Base-by-base conservation (phyloP, 2,329 filamentous ascomycete species). In the Fusarium udum region DNA sequence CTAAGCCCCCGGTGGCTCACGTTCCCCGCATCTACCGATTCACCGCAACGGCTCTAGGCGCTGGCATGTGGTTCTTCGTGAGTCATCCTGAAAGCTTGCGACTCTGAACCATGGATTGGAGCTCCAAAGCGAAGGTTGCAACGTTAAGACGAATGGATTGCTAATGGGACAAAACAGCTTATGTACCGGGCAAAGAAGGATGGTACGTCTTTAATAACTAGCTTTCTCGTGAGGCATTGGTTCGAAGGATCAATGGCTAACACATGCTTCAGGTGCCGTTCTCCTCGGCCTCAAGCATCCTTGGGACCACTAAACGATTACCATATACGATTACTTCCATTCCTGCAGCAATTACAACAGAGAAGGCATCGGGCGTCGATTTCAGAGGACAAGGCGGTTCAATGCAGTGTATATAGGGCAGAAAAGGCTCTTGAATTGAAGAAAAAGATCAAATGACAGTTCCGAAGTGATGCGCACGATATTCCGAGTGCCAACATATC, bases 11-110 rank as follows among this genome's bases (percentile, higher is more conserved):
- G 3, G 79, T 83, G 77, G 85, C 87, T 73, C 86, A 87, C 75
- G 87, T 88, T 71, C 84, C 85, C 43, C 82, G 83, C 57, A 81
- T 97, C 75, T 97, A 98, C 87, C 91, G 94, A 81, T 92, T 95
- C 83, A 89, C 92, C 66, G 95, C 93, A 52, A 98, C 94, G 49
- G 93, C 92, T 71, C 88, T 99, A 72, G 93, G 95, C 77, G 96
- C 96, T 62, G 93, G 93, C 85, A 99, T 98, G 96, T 99, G 96
- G 96, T 98, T 99, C 86, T 99, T 96, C 84, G 95, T 98, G 90
- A 81, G 92, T 87, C 45, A 16, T 12, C 24, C 61, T 8, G 8
- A 18, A 34, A 40, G 10, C 52, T 20, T 37, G 13, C 28, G 28
- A 42, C 34, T 57, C 24, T 32, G 45, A 61, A 48, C 22, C 20